Base-by-base conservation (phyloP, 345 rosid species). In the Eucalyptus brandiana region DNA sequence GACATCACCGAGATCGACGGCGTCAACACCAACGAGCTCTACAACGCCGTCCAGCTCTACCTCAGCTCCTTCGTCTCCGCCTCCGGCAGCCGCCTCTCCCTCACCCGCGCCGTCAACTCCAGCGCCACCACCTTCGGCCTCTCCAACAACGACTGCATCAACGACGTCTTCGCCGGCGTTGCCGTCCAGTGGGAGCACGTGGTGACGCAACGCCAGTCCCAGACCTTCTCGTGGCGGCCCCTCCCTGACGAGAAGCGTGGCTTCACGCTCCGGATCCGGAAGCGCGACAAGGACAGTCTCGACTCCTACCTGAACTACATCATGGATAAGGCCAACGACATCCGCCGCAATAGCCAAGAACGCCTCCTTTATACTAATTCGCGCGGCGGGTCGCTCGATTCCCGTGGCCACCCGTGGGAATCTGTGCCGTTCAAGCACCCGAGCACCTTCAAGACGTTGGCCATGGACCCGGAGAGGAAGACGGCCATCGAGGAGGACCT, bases 11-110 rank as follows among this genome's bases (percentile, higher is more conserved):
- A 98, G 91, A 96, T 96, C 87, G 98, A 98, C 90, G 99, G 99
- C 69, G 98, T 98, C 28, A 98, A 98, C 95, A 97, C 99, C 91
- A 97, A 98, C 96, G 98, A 98, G 86, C 99, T 98, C 90, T 98
- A 98, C 94, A 94, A 94, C 97, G 99, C 99, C n/a, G 98, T 96
- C 89, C 99, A 98, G 93, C 97, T 98, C 53, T 98, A 98, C 93
- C 90, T 98, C 2, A 95, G 98, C 94, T 94, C 97, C 58, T 95
- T 95, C 37, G 94, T 94, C 44, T 96, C 98, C 60, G 89, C 94
- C 92, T 91, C 95, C 87, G 97, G 97, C 8, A 95, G 94, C 97
- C 99, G 97, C 50, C 69, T 96, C 69, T 95, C 96, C 91, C 98
- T 98, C 89, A 96, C 99, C 10, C 96, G 99, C 32, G 95, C 98